Evolutionary conservation across 495 filamentous ascomycete genomes (phyloP), one percentile per base, ranked within the genome.

Genomic region (Penicillium samsonianum): DNA sequence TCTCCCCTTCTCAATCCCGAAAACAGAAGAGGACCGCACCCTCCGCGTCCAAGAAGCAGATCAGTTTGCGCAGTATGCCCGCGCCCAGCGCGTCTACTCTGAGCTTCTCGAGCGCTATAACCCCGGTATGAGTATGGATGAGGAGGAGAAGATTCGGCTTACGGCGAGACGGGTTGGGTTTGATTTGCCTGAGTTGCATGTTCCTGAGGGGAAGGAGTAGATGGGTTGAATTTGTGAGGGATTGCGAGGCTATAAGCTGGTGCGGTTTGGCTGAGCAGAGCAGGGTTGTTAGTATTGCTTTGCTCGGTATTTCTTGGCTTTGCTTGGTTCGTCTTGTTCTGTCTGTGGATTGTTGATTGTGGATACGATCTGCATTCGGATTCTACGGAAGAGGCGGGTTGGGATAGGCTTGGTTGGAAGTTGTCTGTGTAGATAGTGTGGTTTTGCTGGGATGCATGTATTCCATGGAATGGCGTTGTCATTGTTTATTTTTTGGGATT

Each of bases 71-170:
- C 82, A 85, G 53, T 98, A 96, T 69, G 78, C 90, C 3, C 82
- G 82, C 50, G 89, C 93, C 35, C 94, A 98, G 73, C 77, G 92
- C 17, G 82, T 82, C 70, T 96, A 98, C 65, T 80, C 82, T 7
- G 84, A 82, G 40, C 71, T 97, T 35, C 58, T 98, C 23, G 93
- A 96, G 69, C 80, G 91, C 64, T 98, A 98, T 73, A 98, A 98
- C 68, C 92, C 92, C 7, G 90, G 91, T 6, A 88, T 92, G 84
- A 75, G 75, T 45, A 85, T 93, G 84, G 84, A 87, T 62, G 87
- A 94, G 73, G 90, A 95, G 73, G 91, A 95, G 76, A 78, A 85
- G 59, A 85, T 96, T 40, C 67, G 90, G 55, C 75, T 96, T 78
- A 90, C 90, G 57, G 93, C 94, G 14, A 78, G 90, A 72, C 82